Evolutionary conservation across 352 stramenopile genomes (phyloP), one percentile per base, ranked within the genome.

Genomic region (Pythium vanterpoolii): DNA sequence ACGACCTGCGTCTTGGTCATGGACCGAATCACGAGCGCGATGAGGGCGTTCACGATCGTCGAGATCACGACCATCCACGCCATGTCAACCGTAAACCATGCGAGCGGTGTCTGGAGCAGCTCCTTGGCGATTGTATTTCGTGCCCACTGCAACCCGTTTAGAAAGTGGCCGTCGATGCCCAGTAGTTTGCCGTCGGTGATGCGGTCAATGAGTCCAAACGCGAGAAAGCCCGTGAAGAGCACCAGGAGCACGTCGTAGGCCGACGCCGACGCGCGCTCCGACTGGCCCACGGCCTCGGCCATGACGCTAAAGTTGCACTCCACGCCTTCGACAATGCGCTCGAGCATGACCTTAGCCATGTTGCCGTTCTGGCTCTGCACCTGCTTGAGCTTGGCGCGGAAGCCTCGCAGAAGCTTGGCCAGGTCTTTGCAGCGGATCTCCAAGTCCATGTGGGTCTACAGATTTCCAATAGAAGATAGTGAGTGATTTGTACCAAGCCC

Each of bases 181-280:
- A 98, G 79, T 8, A 96, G 76, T 66, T 94, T 95, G 19, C 86
- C 82, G 42, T 97, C 93, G 1, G 95, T 98, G 60, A 99, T 81
- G 56, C 96, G 87, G 73, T 99, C 96, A 13, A 99, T 77, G 21
- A 98, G 66, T 33, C 97, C 90, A 71, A 98, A 99, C 5, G 93
- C 88, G 19, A 99, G 69, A 21, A 95, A 87, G 0, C 77, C 94
- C 18, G 90, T 82, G 63, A 99, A 97, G 27, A 99, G 71, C 23
- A 96, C 56, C 56, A 98, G 73, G 31, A 98, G 49, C 5, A 98
- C 71, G 56, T 98, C 89, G 30, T 97, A 81, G 2, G 81, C 89
- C 14, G 76, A 67, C 10, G 78, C 74, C 18, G 82, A 66, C 14
- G 82, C 77, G 30, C 87, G 69, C 62, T 97, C 87, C 28, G 77